A percentile compares a stretch with the other conserved stretches of the same genome.
These are phyloP conservation scores for Candida railenensis DNA, from an alignment of 805 yeast genomes.

Conservation along the genomic window DNA sequence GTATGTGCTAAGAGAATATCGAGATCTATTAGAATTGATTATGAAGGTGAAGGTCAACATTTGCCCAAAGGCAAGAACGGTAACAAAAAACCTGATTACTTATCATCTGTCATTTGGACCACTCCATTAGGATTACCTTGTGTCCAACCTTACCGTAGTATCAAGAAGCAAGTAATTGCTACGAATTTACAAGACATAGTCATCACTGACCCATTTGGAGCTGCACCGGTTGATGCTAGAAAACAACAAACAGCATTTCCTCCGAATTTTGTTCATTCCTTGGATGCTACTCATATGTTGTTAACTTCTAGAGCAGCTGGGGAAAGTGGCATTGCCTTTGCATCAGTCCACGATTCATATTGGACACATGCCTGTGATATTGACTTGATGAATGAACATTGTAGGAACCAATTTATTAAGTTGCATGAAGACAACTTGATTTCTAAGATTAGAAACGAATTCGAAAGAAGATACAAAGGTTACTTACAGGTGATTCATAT, in stretches of 20 bases:
- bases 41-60: conserved; percentile 40
- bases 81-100: conserved; percentile 56
- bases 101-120: conserved; percentile 96
- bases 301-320: conserved; percentile 81
- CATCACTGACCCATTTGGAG: conserved; percentile 83
- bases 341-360: conserved; percentile 95
- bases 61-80: conserved; percentile 18
- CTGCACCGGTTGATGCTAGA: conserved; percentile 79
- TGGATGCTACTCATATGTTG: conserved; percentile 97
- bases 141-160: conserved; percentile 91
- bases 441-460: conserved; percentile 69
- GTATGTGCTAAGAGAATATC: conserved; percentile 79
- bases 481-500: conserved; percentile 62
- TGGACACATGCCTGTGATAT: conserved; percentile 96
- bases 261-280: conserved; percentile 90
- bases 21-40: conserved; percentile 70
- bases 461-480: conserved; percentile 74
- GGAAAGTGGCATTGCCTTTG: conserved; percentile 65
- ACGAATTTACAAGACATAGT: conserved; percentile 87
- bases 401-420: conserved; percentile 77
- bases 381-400: conserved; percentile 60
- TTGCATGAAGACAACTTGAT: conserved; percentile 76
- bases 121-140: conserved; percentile 94
- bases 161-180: conserved; percentile 60
- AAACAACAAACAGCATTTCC: conserved; percentile 94